Conservation (phyloP, 768 basidiomycete genomes). For the Heimioporus sp. region DNA sequence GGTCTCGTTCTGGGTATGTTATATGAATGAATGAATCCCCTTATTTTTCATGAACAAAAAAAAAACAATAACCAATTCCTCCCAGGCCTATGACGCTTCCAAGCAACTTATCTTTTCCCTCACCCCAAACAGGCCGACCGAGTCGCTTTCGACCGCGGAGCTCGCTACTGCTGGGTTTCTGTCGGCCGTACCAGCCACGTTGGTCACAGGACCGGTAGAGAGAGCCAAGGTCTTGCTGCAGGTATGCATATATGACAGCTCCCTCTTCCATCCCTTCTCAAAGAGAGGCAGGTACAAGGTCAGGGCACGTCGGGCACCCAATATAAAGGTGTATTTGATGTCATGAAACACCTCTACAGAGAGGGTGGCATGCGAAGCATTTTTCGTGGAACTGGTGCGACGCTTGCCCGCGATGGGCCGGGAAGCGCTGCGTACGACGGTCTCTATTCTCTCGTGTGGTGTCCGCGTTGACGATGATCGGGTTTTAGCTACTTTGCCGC, state of each 20-base stretch:
- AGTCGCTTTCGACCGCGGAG: conserved; percentile 67
- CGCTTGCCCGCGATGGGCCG: conserved; percentile 91
- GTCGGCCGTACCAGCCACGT: conserved; percentile 88
- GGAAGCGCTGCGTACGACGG: conserved; percentile 88
- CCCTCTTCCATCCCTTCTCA: not conserved
- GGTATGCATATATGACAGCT: conserved; percentile 37
- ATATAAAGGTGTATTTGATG: conserved; percentile 92
- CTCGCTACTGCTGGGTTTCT: conserved; percentile 92
- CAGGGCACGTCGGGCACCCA: conserved; percentile 68
- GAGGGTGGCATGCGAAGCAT: conserved; percentile 93
- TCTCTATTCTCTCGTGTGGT: not conserved
- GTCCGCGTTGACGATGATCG: conserved; percentile 5
- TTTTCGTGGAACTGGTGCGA: conserved; percentile 92
- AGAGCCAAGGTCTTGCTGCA: conserved; percentile 95
- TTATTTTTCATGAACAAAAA: conserved; percentile 1
- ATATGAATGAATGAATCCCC: too few relatives aligned
- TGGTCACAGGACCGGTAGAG: conserved; percentile 95
- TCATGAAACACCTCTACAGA: conserved; percentile 84
- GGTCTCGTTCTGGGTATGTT: conserved; percentile 91
- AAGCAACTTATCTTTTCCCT: conserved; percentile 77
- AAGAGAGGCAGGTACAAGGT: conserved; percentile 71
- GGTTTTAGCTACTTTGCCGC: conserved; percentile 86
- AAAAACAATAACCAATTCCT: conserved; percentile 4
- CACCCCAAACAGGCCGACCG: conserved; percentile 75
- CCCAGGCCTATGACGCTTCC: conserved; percentile 88